Conservation (phyloP, 2,329 filamentous ascomycete species). For the Fusarium protoensiforme region DNA sequence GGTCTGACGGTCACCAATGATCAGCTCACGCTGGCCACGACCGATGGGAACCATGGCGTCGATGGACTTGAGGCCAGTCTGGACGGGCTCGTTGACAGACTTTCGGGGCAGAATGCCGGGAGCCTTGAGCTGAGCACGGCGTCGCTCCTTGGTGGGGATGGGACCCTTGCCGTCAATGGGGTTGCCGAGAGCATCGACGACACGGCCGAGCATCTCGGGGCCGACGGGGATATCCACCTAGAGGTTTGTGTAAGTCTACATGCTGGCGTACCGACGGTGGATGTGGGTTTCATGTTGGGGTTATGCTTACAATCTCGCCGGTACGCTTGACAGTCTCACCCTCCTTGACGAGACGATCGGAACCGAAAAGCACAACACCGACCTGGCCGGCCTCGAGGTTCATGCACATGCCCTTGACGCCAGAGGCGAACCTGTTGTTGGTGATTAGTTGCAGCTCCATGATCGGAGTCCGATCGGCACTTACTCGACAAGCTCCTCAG, state of each 20-base stretch:
- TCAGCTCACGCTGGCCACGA: constrained; percentile 99
- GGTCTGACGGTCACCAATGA: constrained; percentile 99
- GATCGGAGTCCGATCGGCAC: constrained; percentile 53
- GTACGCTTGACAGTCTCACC: constrained; percentile 99
- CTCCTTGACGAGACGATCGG: constrained; percentile 99
- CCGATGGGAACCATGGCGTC: constrained; percentile 99
- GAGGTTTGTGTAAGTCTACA: constrained; percentile 37
- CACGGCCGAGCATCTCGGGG: constrained; percentile 92
- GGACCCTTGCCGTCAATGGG: constrained; percentile 99
- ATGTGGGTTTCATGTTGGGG: background rate
- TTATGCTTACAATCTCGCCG: constrained; percentile 89
- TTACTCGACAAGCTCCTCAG: constrained; percentile 99
- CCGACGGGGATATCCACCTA: constrained; percentile 98
- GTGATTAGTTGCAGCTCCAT: constrained; percentile 30
- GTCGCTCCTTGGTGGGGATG: constrained; percentile 88
- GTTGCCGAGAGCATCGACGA: constrained; percentile 98
- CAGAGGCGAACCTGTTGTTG: constrained; percentile 88
- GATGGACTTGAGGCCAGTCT: constrained; percentile 99
- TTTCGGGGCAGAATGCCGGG: constrained; percentile 96
- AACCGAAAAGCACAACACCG: constrained; percentile 99
- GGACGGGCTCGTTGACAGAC: constrained; percentile 98
- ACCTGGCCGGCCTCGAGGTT: constrained; percentile 99
- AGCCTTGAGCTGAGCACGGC: constrained; percentile 98
- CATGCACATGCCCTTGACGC: constrained; percentile 99
- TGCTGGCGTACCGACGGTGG: background rate